These are phyloP conservation scores for Rosa persica DNA, from an alignment of 306 rosid species.

Conservation along the genomic window DNA sequence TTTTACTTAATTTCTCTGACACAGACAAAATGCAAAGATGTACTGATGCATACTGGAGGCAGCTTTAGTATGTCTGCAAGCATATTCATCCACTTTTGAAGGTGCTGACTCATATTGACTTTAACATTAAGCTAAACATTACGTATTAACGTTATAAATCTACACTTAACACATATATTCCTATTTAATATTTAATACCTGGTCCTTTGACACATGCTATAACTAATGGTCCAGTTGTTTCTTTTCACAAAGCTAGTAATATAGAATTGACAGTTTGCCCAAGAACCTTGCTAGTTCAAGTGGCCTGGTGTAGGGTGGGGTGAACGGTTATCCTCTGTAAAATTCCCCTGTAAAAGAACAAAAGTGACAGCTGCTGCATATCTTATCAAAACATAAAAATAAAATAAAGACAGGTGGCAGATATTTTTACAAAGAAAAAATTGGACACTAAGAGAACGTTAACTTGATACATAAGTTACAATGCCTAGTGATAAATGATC, in stretches of 20 bases:
- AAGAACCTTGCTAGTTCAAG: conserved; percentile 1
- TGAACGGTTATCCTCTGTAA: background rate
- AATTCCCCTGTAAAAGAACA: background rate
- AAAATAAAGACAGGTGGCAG: background rate
- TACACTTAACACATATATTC: background rate
- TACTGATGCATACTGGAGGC: background rate
- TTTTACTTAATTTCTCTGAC: conserved; percentile 4
- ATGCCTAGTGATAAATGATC: background rate
- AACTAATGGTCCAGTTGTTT: background rate
- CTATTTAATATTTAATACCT: background rate
- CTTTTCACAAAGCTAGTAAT: background rate
- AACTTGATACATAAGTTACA: background rate
- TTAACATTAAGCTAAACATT: background rate
- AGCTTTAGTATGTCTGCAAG: background rate
- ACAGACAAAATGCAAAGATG: background rate
- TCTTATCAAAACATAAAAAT: background rate
- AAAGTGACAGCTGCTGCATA: background rate
- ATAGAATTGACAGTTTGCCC: conserved; percentile 1
- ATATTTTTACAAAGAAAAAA: background rate
- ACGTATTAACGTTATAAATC: background rate
- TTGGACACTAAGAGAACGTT: background rate
- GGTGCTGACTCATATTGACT: background rate
- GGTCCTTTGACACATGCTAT: background rate
- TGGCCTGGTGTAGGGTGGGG: background rate
- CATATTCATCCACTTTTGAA: background rate